Evolutionary conservation across 2,329 filamentous ascomycete species (phyloP).

Genomic region (Trichoderma harzianum): DNA sequence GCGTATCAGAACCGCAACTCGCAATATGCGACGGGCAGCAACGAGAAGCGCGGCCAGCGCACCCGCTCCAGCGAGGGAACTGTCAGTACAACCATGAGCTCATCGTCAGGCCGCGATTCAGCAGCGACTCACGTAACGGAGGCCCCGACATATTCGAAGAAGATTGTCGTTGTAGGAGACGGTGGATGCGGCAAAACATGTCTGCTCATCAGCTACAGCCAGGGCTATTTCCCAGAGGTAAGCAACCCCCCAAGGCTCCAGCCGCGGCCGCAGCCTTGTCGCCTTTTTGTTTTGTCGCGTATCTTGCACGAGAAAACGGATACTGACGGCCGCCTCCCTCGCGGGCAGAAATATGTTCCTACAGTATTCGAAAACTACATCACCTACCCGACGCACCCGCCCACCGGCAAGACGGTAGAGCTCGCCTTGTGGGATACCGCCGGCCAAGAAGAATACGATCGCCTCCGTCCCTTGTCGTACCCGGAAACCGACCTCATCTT

Average conservation of each 20-base stretch:
- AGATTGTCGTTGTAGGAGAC: constrained; percentile 97
- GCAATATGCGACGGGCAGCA: constrained; percentile 43
- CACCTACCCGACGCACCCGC: constrained; percentile 86
- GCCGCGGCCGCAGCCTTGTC: neutral
- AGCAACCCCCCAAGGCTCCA: constrained; percentile 24
- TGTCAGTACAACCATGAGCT: constrained; percentile 79
- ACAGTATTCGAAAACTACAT: constrained; percentile 99
- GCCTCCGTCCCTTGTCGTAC: constrained; percentile 91
- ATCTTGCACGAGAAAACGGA: neutral
- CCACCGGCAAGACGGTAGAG: constrained; percentile 90
- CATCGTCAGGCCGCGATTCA: constrained; percentile 71
- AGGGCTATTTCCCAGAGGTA: constrained; percentile 99
- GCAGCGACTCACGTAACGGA: constrained; percentile 83
- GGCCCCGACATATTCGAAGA: constrained; percentile 92
- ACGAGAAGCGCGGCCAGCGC: constrained; percentile 47
- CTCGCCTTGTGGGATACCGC: constrained; percentile 98
- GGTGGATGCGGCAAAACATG: constrained; percentile 99
- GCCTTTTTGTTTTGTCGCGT: neutral
- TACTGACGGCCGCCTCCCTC: neutral
- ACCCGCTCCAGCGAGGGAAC: constrained; percentile 82
- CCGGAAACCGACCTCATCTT: constrained; percentile 97
- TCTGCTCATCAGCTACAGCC: constrained; percentile 95
- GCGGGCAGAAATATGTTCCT: constrained; percentile 92
- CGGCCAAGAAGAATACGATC: constrained; percentile 97
- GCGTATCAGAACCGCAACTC: constrained; percentile 54